A percentile compares a stretch with the other conserved stretches of the same genome.
Conservation (phyloP, 805 yeast species). For the Saturnispora galanensis region DNA sequence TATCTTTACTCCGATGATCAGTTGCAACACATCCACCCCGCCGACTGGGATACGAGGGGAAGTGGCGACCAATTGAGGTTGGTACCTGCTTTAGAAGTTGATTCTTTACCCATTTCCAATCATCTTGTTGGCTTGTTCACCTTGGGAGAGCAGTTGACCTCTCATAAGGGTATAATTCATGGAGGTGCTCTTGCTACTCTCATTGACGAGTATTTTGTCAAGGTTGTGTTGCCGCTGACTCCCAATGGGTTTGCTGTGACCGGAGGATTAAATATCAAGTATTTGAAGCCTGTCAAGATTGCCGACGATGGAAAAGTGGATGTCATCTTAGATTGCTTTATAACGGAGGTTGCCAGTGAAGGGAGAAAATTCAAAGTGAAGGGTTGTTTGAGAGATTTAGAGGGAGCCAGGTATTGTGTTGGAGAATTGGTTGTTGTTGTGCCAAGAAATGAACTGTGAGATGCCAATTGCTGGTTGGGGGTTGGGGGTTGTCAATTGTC, state of each 20-base stretch:
- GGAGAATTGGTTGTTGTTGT: conserved; percentile 22
- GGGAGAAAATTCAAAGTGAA: conserved; percentile 16
- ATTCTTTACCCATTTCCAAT: conserved; percentile 21
- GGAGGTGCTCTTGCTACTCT: conserved; percentile 46
- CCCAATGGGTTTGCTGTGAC: conserved; percentile 41
- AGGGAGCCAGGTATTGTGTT: conserved; percentile 16
- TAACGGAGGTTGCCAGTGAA: conserved; percentile 7
- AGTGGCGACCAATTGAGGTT: too few relatives aligned
- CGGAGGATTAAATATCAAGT: conserved; percentile 35
- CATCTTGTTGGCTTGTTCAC: conserved; percentile 37
- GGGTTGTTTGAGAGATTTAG: conserved; percentile 15
- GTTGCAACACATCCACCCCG: conserved; percentile 5
- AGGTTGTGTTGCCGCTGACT: conserved; percentile 39
- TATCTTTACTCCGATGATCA: conserved; percentile 7
- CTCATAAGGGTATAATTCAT: conserved; percentile 42
- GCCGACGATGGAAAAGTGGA: conserved; percentile 8
- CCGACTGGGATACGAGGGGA: not conserved
- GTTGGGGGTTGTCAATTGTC: too few relatives aligned
- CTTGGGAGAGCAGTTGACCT: conserved; percentile 35
- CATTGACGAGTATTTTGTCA: conserved; percentile 42
- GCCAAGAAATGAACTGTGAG: conserved; percentile 11
- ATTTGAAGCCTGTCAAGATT: conserved; percentile 23
- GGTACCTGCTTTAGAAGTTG: too few relatives aligned
- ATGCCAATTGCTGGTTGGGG: not conserved
- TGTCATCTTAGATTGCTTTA: conserved; percentile 19